phyloP scores from a whole-genome alignment of 257 asterid genomes.

The Eustoma russellianum region DNA sequence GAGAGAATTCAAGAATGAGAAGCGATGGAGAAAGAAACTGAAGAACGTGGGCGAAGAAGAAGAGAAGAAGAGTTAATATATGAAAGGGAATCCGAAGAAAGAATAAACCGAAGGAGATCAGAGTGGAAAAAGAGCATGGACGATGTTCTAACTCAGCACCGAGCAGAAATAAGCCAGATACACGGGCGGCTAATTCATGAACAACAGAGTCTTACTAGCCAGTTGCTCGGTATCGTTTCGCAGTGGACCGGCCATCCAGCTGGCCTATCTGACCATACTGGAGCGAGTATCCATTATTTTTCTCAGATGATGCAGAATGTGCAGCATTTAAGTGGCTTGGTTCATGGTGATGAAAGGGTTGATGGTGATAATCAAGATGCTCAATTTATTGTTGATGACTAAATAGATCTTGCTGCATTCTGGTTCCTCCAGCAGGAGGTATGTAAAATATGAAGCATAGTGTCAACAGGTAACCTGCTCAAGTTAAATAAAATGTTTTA shows the following conservation, averaged over 20 bases:
- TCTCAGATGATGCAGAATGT: conserved; percentile 94
- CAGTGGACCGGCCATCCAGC: conserved; percentile 81
- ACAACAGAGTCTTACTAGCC: conserved; percentile 74
- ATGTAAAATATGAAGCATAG: too few species aligned
- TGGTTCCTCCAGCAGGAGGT: too few species aligned
- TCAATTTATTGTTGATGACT: conserved; percentile 91
- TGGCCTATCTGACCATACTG: conserved; percentile 67
- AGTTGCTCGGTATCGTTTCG: conserved; percentile 75
- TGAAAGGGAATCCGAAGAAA: conserved; percentile 78
- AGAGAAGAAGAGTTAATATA: conserved; percentile 53
- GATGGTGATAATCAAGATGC: conserved; percentile 90
- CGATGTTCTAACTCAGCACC: conserved; percentile 58
- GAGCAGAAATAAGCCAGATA: conserved; percentile 72
- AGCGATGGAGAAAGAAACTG: conserved; percentile 64
- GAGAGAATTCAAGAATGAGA: conserved; percentile 73
- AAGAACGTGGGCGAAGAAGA: conserved; percentile 53
- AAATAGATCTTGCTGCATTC: conserved; percentile 11
- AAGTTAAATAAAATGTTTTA: too few species aligned
- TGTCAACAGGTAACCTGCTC: too few species aligned
- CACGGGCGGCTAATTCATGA: conserved; percentile 82
- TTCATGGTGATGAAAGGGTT: conserved; percentile 74
- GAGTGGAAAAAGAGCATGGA: conserved; percentile 89
- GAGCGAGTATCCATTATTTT: conserved; percentile 68
- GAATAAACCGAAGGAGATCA: conserved; percentile 55
- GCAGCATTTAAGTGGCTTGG: conserved; percentile 73